These are phyloP conservation scores for Diaporthe helianthi DNA, from an alignment of 2,329 filamentous ascomycete genomes.

Conservation along the genomic window DNA sequence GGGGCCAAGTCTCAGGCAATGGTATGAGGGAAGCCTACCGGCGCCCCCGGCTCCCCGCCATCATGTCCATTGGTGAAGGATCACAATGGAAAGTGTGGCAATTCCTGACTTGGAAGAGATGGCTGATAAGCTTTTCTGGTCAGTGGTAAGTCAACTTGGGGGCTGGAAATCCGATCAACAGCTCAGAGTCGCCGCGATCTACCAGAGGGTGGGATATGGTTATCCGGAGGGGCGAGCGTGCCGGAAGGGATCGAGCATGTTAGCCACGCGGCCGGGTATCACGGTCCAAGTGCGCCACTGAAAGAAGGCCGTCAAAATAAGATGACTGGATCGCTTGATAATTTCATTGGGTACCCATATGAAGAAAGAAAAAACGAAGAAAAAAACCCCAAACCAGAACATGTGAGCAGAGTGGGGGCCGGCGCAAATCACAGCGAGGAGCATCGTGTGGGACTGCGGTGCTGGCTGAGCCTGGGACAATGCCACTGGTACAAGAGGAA, in stretches of 20 bases:
- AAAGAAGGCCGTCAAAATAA: background rate
- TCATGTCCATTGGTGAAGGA: conserved; percentile 1
- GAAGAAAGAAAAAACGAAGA: no score
- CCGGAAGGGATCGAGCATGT: background rate
- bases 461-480: conserved; percentile 11
- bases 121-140: conserved; percentile 6
- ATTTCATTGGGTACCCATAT: background rate
- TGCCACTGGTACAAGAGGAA: background rate
- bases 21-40: background rate
- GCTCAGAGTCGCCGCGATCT: background rate
- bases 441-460: conserved; percentile 28
- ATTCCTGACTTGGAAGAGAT: background rate
- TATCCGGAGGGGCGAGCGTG: background rate
- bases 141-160: conserved; percentile 24
- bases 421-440: conserved; percentile 29
- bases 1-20: conserved; percentile 27
- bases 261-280: background rate
- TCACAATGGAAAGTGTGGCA: conserved; percentile 14
- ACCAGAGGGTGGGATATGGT: conserved; percentile 3
- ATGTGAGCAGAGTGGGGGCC: conserved; percentile 26
- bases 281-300: background rate
- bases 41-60: background rate
- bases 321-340: conserved; percentile 14
- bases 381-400: no score
- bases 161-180: conserved; percentile 13